Percentiles rank a stretch among this genome's conserved stretches.
Conservation (phyloP, 768 basidiomycete species). For the Mycena chlorophos region DNA sequence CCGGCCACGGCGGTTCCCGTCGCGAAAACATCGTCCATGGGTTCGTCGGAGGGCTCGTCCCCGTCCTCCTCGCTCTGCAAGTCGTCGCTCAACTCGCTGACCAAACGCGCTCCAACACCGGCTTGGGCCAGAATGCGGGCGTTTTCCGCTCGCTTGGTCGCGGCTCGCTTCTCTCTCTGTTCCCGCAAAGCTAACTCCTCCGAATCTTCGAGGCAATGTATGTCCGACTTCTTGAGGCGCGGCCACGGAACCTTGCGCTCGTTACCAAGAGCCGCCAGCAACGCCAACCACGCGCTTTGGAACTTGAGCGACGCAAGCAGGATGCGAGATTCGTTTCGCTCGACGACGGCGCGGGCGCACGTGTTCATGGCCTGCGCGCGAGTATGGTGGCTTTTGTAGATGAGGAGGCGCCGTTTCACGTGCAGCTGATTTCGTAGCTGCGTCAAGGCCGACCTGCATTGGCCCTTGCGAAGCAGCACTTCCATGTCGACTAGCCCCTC, state of each 20-base stretch:
- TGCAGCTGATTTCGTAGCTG: conserved; percentile 22
- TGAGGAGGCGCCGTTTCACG: conserved; percentile 23
- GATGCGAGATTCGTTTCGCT: conserved; percentile 1
- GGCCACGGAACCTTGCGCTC: not conserved
- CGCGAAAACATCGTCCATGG: not conserved
- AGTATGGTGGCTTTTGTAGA: conserved; percentile 26
- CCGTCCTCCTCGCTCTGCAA: not conserved
- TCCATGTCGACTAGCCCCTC: conserved; percentile 22
- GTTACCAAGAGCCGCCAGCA: not conserved
- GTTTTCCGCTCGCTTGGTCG: not conserved
- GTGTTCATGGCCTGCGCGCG: conserved; percentile 26
- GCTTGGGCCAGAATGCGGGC: not conserved
- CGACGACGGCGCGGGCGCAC: not conserved
- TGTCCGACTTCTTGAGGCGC: not conserved
- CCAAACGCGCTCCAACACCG: not conserved
- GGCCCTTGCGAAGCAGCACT: conserved; percentile 19
- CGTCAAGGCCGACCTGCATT: conserved; percentile 22
- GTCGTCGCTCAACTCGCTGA: not conserved
- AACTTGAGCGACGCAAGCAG: conserved; percentile 3
- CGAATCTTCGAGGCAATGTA: not conserved
- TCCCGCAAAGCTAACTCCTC: not conserved
- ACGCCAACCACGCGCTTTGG: conserved; percentile 2
- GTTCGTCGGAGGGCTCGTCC: not conserved
- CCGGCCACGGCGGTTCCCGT: no score
- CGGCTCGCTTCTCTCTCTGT: not conserved